These are phyloP conservation scores for Verruconis gallopava DNA, from an alignment of 2,329 filamentous ascomycete genomes.

Conservation along the genomic window DNA sequence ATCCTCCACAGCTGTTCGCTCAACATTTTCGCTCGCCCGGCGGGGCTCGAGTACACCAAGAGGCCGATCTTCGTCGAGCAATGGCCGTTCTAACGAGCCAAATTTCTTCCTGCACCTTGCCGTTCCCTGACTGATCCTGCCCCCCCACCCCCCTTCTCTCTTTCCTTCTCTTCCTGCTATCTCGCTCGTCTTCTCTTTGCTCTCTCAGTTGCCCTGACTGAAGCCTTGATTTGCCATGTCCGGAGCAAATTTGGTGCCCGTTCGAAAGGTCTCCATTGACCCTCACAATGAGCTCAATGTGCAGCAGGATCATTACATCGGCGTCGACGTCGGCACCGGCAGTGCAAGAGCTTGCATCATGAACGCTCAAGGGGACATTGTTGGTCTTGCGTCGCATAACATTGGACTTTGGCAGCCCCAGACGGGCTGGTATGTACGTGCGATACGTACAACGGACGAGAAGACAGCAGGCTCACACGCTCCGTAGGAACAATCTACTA, in stretches of 20 bases:
- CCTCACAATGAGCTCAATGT: conserved; percentile 9
- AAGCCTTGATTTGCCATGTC: background rate
- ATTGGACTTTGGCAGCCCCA: conserved; percentile 41
- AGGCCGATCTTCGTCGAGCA: too few species aligned
- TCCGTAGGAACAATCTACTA: conserved; percentile 83
- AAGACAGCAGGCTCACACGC: conserved; percentile 11
- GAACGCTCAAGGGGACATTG: conserved; percentile 79
- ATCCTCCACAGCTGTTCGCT: background rate
- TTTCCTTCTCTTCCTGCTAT: background rate
- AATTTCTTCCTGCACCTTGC: too few species aligned
- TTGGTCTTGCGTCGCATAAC: conserved; percentile 41
- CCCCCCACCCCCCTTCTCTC: background rate
- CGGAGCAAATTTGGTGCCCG: background rate
- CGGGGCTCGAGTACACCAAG: too few species aligned
- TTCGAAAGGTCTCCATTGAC: conserved; percentile 6
- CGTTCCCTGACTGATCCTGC: too few species aligned
- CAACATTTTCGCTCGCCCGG: background rate
- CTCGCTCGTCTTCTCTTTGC: background rate
- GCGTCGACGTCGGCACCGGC: conserved; percentile 92
- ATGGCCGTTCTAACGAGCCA: background rate
- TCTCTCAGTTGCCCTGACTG: background rate
- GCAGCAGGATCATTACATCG: conserved; percentile 39
- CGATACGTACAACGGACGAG: background rate
- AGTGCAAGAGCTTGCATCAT: conserved; percentile 94
- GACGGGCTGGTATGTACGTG: conserved; percentile 40